Evolutionary conservation across 257 asterid species (phyloP).

Genomic region (Solanum virginianum): DNA sequence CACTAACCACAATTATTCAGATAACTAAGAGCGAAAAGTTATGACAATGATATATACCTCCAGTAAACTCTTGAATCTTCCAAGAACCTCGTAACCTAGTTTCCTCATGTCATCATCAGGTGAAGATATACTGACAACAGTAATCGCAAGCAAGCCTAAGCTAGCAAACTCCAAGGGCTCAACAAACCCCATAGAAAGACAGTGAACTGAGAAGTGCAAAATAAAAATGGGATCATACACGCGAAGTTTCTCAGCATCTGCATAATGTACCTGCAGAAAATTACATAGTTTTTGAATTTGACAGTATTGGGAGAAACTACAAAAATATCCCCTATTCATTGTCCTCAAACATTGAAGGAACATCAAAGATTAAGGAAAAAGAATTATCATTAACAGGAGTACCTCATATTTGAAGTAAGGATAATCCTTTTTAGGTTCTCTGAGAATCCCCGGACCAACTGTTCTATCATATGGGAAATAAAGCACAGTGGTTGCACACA

Average conservation of each 20-base stretch:
- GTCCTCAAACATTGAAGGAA: neutral
- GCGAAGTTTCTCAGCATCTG: slow-evolving; percentile 27
- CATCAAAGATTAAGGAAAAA: neutral
- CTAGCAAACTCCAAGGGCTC: slow-evolving; percentile 86
- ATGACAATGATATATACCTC: slow-evolving; percentile 34
- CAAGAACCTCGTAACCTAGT: slow-evolving; percentile 68
- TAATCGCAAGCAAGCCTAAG: slow-evolving; percentile 76
- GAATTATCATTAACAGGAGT: neutral
- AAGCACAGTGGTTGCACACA: slow-evolving; percentile 71
- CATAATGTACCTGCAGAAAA: slow-evolving; percentile 29
- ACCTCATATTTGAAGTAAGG: slow-evolving; percentile 36
- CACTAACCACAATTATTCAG: neutral
- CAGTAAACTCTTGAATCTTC: slow-evolving; percentile 49
- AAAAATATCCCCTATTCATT: neutral
- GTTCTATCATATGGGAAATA: slow-evolving; percentile 55
- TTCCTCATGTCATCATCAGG: slow-evolving; percentile 61
- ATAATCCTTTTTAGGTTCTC: slow-evolving; percentile 24
- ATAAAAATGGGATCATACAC: slow-evolving; percentile 79
- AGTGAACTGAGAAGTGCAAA: slow-evolving; percentile 65
- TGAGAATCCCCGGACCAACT: slow-evolving; percentile 19
- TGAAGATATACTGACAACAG: slow-evolving; percentile 73
- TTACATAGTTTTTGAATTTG: neutral
- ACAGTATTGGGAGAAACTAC: neutral
- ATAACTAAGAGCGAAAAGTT: neutral
- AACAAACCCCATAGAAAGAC: slow-evolving; percentile 60